Percentiles rank a stretch among this genome's conserved stretches.
These are phyloP conservation scores for Penicillium sp. DNA, from an alignment of 2,329 filamentous ascomycete genomes.

Conservation along the genomic window DNA sequence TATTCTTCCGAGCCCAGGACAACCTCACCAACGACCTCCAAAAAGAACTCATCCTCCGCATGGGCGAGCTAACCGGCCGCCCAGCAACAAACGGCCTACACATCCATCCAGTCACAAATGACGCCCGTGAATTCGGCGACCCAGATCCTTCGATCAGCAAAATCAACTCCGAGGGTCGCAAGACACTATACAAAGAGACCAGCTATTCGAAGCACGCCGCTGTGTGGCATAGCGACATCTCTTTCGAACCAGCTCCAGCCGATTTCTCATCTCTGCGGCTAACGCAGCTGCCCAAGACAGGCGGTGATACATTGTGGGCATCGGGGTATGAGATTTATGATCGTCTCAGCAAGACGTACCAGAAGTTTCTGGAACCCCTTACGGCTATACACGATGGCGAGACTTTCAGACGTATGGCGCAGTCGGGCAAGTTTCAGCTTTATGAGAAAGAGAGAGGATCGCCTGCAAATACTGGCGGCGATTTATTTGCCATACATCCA, in stretches of 20 bases:
- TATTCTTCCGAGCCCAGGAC: slow-evolving; percentile 52
- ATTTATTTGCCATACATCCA: slow-evolving; percentile 47
- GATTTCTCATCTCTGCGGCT: slow-evolving; percentile 48
- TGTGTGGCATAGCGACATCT: slow-evolving; percentile 48
- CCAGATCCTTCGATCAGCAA: slow-evolving; percentile 48
- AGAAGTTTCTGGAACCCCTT: slow-evolving; percentile 37
- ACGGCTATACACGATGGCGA: slow-evolving; percentile 33
- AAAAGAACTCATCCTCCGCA: slow-evolving; percentile 50
- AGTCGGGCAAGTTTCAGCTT: slow-evolving; percentile 27
- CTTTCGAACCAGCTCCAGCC: slow-evolving; percentile 43
- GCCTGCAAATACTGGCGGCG: slow-evolving; percentile 55
- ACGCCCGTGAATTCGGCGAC: slow-evolving; percentile 45
- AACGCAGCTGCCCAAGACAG: slow-evolving; percentile 37
- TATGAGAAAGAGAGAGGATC: slow-evolving; percentile 43
- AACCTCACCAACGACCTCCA: slow-evolving; percentile 49
- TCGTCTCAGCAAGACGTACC: slow-evolving; percentile 37
- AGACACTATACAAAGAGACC: slow-evolving; percentile 37
- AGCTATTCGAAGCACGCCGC: slow-evolving; percentile 30
- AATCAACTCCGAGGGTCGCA: slow-evolving; percentile 43
- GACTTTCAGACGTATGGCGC: slow-evolving; percentile 25
- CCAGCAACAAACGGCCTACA: slow-evolving; percentile 44
- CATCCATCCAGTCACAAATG: slow-evolving; percentile 48
- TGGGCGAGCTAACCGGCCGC: slow-evolving; percentile 46
- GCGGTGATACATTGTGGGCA: slow-evolving; percentile 44
- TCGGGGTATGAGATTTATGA: slow-evolving; percentile 43